Evolutionary conservation across 2,329 filamentous ascomycete species (phyloP).

Genomic region (Colletotrichum sublineola): DNA sequence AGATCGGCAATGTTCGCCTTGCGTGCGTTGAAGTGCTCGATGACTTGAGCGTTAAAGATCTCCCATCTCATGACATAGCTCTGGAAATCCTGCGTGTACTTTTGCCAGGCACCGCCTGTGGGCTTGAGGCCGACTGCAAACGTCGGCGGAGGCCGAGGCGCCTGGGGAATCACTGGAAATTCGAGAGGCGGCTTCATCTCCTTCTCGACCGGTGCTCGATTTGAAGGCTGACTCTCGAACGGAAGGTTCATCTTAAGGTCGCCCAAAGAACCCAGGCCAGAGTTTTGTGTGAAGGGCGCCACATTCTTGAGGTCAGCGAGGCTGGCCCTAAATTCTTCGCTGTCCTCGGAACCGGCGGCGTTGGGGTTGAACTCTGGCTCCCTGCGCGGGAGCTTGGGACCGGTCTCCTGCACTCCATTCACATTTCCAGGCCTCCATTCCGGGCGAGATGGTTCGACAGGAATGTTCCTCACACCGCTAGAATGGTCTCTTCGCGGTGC

Average conservation of each 20-base stretch:
- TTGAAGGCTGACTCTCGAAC: constrained; percentile 66
- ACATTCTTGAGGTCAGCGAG: constrained; percentile 69
- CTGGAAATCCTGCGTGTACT: constrained; percentile 67
- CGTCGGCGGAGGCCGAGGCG: constrained; percentile 62
- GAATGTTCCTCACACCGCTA: constrained; percentile 64
- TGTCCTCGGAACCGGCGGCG: constrained; percentile 66
- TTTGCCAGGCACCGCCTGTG: constrained; percentile 59
- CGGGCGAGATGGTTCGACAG: constrained; percentile 69
- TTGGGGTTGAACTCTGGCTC: constrained; percentile 51
- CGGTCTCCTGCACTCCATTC: constrained; percentile 43
- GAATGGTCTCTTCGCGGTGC: constrained; percentile 43
- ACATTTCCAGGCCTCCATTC: constrained; percentile 70
- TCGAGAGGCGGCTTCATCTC: constrained; percentile 54
- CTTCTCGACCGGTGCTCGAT: constrained; percentile 53
- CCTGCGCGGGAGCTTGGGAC: constrained; percentile 40
- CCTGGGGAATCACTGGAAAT: constrained; percentile 63
- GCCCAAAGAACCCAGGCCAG: constrained; percentile 66
- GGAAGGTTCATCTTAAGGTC: constrained; percentile 70
- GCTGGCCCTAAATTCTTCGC: constrained; percentile 66
- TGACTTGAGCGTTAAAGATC: constrained; percentile 60
- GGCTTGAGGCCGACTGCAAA: constrained; percentile 60
- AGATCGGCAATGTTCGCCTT: constrained; percentile 58
- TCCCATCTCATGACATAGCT: constrained; percentile 64
- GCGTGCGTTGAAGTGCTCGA: constrained; percentile 68
- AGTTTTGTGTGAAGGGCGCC: constrained; percentile 64